These are phyloP conservation scores for Syzygium syzygioides DNA, from an alignment of 441 rosid species.

Conservation along the genomic window DNA sequence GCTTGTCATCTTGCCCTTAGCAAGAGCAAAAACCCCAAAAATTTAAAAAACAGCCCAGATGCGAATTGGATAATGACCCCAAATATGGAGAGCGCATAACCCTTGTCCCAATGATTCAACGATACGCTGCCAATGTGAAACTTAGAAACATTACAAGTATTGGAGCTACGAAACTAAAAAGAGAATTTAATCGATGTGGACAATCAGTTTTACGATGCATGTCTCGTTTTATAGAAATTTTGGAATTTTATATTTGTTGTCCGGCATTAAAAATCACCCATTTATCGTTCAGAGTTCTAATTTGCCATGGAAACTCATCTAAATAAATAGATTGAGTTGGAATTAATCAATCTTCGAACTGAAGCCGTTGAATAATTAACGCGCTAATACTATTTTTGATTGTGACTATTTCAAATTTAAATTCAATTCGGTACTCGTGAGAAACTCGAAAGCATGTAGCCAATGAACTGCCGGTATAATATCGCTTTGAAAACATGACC, in stretches of 20 bases:
- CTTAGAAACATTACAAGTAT: neutral
- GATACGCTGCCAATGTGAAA: neutral
- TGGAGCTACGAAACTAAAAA: neutral
- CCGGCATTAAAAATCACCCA: neutral
- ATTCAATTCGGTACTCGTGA: neutral
- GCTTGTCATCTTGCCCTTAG: neutral
- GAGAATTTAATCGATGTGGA: neutral
- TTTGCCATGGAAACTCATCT: neutral
- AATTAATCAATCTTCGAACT: neutral
- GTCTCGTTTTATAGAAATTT: neutral
- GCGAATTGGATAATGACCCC: neutral
- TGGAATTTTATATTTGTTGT: neutral
- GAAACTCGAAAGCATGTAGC: neutral
- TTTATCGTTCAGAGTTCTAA: neutral
- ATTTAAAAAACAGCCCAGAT: neutral
- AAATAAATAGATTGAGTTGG: neutral
- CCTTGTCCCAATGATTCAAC: neutral
- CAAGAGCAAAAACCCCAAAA: neutral
- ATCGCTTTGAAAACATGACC: neutral
- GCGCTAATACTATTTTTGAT: neutral
- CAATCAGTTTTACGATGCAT: accelerated
- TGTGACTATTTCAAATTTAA: accelerated
- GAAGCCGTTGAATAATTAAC: neutral
- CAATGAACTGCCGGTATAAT: neutral
- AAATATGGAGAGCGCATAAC: neutral